These are phyloP conservation scores for Epichloe hybrida DNA, from an alignment of 2,329 filamentous ascomycete genomes.

Conservation along the genomic window DNA sequence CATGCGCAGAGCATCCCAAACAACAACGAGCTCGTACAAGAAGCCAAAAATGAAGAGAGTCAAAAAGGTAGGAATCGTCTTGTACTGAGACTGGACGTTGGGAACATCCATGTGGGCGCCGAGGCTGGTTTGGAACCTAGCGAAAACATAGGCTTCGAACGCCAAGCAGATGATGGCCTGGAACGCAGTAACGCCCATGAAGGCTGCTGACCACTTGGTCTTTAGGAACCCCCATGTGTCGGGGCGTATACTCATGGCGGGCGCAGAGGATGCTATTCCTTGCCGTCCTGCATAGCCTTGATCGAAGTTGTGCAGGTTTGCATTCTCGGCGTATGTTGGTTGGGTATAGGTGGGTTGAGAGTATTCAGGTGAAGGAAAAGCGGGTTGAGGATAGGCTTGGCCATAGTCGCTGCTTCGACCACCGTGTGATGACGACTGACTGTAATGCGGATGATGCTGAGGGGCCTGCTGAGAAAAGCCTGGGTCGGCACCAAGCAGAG, in stretches of 20 bases:
- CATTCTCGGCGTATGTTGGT: conserved; percentile 16
- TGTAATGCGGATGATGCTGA: conserved; percentile 13
- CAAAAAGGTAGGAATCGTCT: conserved; percentile 85
- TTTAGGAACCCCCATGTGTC: conserved; percentile 57
- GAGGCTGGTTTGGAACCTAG: conserved; percentile 60
- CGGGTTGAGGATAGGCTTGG: conserved; percentile 20
- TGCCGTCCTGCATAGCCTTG: conserved; percentile 25
- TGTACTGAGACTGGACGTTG: conserved; percentile 37
- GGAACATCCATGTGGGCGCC: conserved; percentile 24
- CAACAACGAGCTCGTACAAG: conserved; percentile 76
- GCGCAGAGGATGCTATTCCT: conserved; percentile 20
- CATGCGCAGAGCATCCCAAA: conserved; percentile 83
- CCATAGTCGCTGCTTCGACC: conserved; percentile 15
- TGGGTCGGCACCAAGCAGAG: conserved; percentile 25
- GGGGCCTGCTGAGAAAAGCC: conserved; percentile 21
- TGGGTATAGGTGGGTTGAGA: conserved; percentile 13
- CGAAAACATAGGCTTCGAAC: conserved; percentile 91
- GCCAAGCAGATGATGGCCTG: conserved; percentile 72
- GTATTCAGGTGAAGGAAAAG: conserved; percentile 18
- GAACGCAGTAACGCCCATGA: conserved; percentile 57
- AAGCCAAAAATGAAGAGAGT: conserved; percentile 96
- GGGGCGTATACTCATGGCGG: conserved; percentile 17
- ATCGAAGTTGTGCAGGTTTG: conserved; percentile 18
- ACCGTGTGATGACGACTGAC: conserved; percentile 8
- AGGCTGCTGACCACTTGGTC: conserved; percentile 78